phyloP scores from a whole-genome alignment of 148 eudicot species.

The Pharnaceum exiguum region DNA sequence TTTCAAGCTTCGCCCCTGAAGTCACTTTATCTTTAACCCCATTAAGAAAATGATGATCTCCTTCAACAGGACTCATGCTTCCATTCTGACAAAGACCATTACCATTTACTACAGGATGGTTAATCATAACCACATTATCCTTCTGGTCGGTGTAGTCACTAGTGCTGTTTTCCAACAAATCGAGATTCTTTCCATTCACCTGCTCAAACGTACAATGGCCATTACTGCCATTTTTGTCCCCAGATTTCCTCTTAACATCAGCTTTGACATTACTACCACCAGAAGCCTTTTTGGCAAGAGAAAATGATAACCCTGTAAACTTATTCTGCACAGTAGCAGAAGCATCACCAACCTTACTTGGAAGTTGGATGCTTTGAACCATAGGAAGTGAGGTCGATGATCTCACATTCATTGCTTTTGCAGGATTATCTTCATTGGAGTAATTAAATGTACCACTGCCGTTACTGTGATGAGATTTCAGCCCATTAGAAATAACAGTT shows the following conservation, averaged over 20 bases:
- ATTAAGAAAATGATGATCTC: constrained; percentile 22
- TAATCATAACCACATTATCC: constrained; percentile 22
- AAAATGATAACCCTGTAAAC: constrained; percentile 29
- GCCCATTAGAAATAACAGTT: constrained; percentile 39
- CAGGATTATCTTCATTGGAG: constrained; percentile 18
- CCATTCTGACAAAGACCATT: constrained; percentile 34
- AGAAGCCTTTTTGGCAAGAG: constrained; percentile 31
- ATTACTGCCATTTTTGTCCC: constrained; percentile 34
- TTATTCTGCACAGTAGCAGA: constrained; percentile 34
- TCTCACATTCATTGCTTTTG: constrained; percentile 26
- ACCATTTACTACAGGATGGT: constrained; percentile 37
- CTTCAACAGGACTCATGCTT: constrained; percentile 18
- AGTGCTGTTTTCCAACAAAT: constrained; percentile 23
- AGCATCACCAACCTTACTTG: constrained; percentile 33
- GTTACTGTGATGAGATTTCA: constrained; percentile 39
- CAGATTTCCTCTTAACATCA: constrained; percentile 37
- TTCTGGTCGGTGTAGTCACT: constrained; percentile 23
- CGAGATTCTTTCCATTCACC: constrained; percentile 29
- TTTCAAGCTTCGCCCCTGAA: constrained; percentile 6
- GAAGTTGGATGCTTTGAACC: constrained; percentile 25
- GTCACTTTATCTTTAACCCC: constrained; percentile 15
- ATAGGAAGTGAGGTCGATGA: constrained; percentile 20
- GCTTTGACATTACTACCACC: constrained; percentile 28
- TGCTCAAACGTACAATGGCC: constrained; percentile 22
- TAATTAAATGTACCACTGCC: constrained; percentile 32